Percentiles rank a stretch among this genome's conserved stretches.
Evolutionary conservation across 306 rosid genomes (phyloP).

Genomic region (Glycyrrhiza uralensis): DNA sequence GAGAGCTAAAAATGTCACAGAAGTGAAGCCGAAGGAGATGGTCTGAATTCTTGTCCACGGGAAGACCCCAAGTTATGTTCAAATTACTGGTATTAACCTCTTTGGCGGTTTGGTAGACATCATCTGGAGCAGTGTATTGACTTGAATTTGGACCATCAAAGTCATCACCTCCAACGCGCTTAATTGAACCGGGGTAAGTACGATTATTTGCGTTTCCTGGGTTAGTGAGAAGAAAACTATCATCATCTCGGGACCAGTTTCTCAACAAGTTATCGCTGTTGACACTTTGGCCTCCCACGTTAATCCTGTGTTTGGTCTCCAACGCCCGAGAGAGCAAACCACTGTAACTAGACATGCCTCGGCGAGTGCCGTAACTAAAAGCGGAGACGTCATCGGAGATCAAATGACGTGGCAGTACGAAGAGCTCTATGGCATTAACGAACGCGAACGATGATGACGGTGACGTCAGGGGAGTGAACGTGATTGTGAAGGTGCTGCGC

Average conservation of each 20-base stretch:
- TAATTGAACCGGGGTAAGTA: accelerated
- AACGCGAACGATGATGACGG: conserved; percentile 31
- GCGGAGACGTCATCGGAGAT: accelerated
- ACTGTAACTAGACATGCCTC: accelerated
- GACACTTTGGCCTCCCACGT: conserved; percentile 23
- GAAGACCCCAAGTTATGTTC: conserved; percentile 36
- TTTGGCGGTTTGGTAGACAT: conserved; percentile 19
- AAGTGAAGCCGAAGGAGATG: conserved; percentile 41
- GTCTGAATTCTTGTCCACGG: conserved; percentile 14
- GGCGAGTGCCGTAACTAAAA: neutral
- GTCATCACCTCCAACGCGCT: neutral
- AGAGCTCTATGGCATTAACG: conserved; percentile 53
- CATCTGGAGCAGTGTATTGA: neutral
- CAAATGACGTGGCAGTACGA: conserved; percentile 21
- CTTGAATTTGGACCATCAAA: neutral
- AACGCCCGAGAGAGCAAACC: conserved; percentile 19
- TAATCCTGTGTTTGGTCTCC: conserved; percentile 29
- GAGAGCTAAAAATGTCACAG: neutral
- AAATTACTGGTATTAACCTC: accelerated
- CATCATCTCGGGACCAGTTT: conserved; percentile 40
- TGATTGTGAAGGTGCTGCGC: neutral
- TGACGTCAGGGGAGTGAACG: conserved; percentile 20
- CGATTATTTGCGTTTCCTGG: neutral
- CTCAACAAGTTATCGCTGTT: neutral
- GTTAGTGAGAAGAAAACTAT: neutral